Evolutionary conservation across 169 alveolate species (phyloP).

Genomic region (Plasmodium fragile): DNA sequence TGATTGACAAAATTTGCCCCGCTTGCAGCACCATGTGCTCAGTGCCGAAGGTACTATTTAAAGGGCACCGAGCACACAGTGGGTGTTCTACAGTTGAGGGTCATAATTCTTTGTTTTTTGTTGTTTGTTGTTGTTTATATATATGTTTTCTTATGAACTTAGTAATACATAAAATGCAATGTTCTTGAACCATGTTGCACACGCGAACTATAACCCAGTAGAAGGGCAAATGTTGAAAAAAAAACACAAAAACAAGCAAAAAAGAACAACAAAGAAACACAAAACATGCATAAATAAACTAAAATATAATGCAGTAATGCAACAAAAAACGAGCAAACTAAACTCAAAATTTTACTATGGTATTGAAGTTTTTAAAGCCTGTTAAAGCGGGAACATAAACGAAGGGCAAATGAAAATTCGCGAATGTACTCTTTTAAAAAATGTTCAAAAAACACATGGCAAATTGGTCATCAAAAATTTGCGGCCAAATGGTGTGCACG

Average conservation of each 20-base stretch:
- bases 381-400: not conserved
- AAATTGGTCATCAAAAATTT: not conserved
- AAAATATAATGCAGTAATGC: not conserved
- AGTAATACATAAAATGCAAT: not conserved
- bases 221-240: not conserved
- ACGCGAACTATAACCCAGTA: not conserved
- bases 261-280: not conserved
- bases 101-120: not conserved
- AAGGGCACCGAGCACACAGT: not conserved
- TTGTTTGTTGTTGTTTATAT: not conserved
- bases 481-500: not conserved
- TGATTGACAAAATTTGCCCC: not conserved
- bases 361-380: not conserved
- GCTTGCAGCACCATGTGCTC: not conserved
- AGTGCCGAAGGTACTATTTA: not conserved
- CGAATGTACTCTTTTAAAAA: not conserved
- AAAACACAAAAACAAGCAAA: not conserved
- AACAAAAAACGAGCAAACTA: not conserved
- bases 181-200: not conserved
- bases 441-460: slow-evolving; percentile 1
- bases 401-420: not conserved
- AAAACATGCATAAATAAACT: not conserved
- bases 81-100: not conserved
- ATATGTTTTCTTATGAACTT: not conserved
- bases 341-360: not conserved